Base-by-base conservation (phyloP, 805 yeast species). In the Yarrowia sp. region DNA sequence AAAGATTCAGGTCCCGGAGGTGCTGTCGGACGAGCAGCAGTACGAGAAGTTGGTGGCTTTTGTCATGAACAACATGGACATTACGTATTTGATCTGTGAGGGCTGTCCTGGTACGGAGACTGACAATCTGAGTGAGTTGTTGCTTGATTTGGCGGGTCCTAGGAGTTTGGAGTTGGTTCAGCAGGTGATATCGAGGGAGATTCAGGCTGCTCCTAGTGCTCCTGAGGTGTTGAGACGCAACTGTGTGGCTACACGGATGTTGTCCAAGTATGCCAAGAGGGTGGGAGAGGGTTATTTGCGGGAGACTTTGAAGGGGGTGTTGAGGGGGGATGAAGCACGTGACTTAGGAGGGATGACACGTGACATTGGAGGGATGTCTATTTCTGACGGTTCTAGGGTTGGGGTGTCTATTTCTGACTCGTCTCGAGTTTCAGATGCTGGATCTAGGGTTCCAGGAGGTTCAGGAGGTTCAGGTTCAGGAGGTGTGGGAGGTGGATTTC, bases 211-310 rank as follows among this genome's bases (percentile, higher is more conserved):
- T 0, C 75, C 82, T 0, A 82, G 87, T 66, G 82, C 89, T 19
- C 83, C 89, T 32, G 95, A 89, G 71, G 84, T 91, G 32, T 79
- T 91, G 69, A 81, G 97, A 70, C 82, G 95, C 63, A 91, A 91
- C 73, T 86, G 92, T 62, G 88, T 90, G 38, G 89, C 95, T 33
- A 90, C 96, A 0, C 82, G 92, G 69, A 80, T 90, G 61, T 78
- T 90, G 61, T 86, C 92, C 0, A 78, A 88, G 16, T 85, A 86
- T 69, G 89, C 95, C 0, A 83, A 85, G 69, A 78, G 81, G n/a
- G 82, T 84, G 68, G 96, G 96, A 0, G 72, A 74, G 22, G 82
- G 79, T 0, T 90, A 89, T 71, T 76, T 91, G 54, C 72, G 76
- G 1, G 65, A 73, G 3, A 81, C 86, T 0, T 75, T 90, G 58